phyloP scores from a whole-genome alignment of 129 eudicot genomes.

The Centrapalus pauciflorus region DNA sequence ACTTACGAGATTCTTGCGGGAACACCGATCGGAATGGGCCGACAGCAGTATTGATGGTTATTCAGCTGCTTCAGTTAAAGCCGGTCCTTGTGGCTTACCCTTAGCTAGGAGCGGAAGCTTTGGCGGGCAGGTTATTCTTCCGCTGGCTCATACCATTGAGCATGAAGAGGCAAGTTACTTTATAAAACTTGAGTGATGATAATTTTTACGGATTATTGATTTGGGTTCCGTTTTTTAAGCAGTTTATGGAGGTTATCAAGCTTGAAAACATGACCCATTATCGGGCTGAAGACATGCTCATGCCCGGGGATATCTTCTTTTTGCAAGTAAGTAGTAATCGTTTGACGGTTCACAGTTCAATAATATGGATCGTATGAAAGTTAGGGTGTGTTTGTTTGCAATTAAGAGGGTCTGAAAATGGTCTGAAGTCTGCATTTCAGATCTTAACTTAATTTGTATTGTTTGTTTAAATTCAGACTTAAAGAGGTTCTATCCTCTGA shows the following conservation, averaged over 20 bases:
- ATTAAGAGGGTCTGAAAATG: too few relatives aligned
- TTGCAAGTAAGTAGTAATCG: conserved; percentile 58
- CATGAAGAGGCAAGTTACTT: conserved; percentile 72
- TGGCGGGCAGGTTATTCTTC: conserved; percentile 94
- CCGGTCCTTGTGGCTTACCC: conserved; percentile 75
- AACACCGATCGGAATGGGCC: conserved; percentile 98
- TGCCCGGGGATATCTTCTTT: conserved; percentile 86
- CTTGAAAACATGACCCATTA: conserved; percentile 69
- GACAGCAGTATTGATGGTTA: conserved; percentile 90
- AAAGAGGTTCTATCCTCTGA: too few relatives aligned
- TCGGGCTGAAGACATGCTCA: conserved; percentile 63
- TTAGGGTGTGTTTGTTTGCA: too few relatives aligned
- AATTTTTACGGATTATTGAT: background rate
- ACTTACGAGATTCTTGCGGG: conserved; percentile 77
- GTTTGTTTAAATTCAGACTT: too few relatives aligned
- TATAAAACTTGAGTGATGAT: background rate
- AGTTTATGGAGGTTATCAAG: conserved; percentile 96
- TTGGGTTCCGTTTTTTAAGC: conserved; percentile 7
- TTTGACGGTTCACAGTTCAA: too few relatives aligned
- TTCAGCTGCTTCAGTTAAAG: conserved; percentile 79
- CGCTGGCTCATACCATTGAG: conserved; percentile 94
- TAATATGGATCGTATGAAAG: too few relatives aligned
- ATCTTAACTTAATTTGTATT: too few relatives aligned
- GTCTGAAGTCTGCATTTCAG: too few relatives aligned
- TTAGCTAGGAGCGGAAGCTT: conserved; percentile 56